phyloP scores from a whole-genome alignment of 179 eudicot genomes.

The Corrigiola litoralis region DNA sequence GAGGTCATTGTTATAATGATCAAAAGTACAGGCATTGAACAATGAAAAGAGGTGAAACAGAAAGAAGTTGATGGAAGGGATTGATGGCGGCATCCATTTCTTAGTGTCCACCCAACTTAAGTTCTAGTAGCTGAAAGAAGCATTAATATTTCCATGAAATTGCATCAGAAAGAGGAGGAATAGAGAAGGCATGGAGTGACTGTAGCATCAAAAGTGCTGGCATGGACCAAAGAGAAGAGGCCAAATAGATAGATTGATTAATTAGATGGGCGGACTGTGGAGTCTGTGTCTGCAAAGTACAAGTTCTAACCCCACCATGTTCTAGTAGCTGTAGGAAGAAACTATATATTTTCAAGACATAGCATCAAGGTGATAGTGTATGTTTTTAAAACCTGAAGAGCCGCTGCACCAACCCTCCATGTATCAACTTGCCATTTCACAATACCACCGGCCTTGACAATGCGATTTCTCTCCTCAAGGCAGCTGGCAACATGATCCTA shows the following conservation, averaged over 20 bases:
- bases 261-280: background rate
- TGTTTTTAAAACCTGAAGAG: slow-evolving; percentile 70
- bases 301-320: background rate
- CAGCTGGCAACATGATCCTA: slow-evolving; percentile 95
- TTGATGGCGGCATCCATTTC: no score
- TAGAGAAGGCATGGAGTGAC: no score
- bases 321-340: no score
- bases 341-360: background rate
- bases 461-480: slow-evolving; percentile 75
- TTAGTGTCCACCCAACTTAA: background rate
- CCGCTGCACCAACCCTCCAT: slow-evolving; percentile 96
- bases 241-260: no score
- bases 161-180: background rate
- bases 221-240: no score
- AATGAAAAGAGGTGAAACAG: background rate
- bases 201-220: no score
- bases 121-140: background rate
- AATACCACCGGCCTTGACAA: slow-evolving; percentile 59
- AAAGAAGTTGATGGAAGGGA: background rate
- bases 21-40: no score
- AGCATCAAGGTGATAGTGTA: background rate
- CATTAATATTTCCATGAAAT: background rate
- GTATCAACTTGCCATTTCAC: slow-evolving; percentile 91
- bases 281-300: background rate
- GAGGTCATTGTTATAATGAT: no score